A percentile compares a stretch with the other conserved stretches of the same genome.
phyloP scores from a whole-genome alignment of 148 eudicot genomes.

The Mesembryanthemum crystallinum region DNA sequence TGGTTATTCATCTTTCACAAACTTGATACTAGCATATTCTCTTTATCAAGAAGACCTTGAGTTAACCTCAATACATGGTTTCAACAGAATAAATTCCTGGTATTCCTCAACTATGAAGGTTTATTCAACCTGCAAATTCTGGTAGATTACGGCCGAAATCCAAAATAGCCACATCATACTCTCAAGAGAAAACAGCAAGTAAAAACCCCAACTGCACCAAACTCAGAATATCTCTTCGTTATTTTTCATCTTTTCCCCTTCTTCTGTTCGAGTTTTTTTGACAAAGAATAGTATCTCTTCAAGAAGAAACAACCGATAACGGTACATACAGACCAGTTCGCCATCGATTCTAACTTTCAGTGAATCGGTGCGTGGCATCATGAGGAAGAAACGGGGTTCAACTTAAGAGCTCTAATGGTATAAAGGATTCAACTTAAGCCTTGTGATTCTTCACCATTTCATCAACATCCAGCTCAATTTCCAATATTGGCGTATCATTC shows the following conservation, averaged over 20 bases:
- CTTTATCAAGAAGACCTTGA: no score
- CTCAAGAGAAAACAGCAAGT: conserved; percentile 8
- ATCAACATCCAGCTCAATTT: conserved; percentile 86
- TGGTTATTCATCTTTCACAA: no score
- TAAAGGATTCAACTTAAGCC: conserved; percentile 22
- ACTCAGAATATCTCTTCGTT: conserved; percentile 7
- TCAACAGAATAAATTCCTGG: no score
- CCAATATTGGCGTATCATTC: conserved; percentile 65
- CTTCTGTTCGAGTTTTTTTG: neutral
- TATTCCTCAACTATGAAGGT: neutral
- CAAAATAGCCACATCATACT: conserved; percentile 11
- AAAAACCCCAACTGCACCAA: neutral
- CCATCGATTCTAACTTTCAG: neutral
- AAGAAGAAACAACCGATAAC: neutral
- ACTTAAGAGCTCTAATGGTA: neutral
- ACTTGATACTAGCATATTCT: no score
- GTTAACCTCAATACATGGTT: no score
- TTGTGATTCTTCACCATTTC: conserved; percentile 88
- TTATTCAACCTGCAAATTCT: neutral
- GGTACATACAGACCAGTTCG: conserved; percentile 17
- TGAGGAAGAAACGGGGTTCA: neutral
- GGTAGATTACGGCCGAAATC: conserved; percentile 11
- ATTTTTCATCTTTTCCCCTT: conserved; percentile 2
- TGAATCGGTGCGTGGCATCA: neutral
- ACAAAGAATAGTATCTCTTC: conserved; percentile 11